Evolutionary conservation across 257 asterid genomes (phyloP).

Genomic region (Lithospermum erythrorhizon): DNA sequence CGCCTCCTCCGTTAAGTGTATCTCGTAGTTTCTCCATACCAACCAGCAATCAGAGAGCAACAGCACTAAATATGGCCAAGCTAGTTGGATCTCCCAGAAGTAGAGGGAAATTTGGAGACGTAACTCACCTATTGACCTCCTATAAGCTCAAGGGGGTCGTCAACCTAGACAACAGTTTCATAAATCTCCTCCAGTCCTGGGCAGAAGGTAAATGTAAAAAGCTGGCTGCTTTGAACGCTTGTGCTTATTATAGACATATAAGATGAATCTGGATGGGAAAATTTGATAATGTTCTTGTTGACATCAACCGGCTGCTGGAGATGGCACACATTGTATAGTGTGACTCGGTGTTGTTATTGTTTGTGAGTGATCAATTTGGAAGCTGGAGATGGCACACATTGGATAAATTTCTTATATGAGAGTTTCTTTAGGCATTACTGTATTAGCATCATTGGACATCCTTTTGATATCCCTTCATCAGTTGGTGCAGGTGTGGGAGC

Average conservation of each 20-base stretch:
- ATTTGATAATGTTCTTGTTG: no score
- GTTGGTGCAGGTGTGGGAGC: no score
- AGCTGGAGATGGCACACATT: no score
- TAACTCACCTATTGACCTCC: slow-evolving; percentile 74
- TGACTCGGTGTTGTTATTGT: no score
- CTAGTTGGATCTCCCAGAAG: slow-evolving; percentile 40
- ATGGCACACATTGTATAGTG: no score
- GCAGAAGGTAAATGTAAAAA: slow-evolving; percentile 47
- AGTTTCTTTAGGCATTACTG: no score
- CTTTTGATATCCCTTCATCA: no score
- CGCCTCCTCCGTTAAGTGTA: slow-evolving; percentile 58
- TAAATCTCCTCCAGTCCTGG: slow-evolving; percentile 28
- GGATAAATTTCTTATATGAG: no score
- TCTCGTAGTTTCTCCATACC: slow-evolving; percentile 81
- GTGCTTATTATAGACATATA: not conserved
- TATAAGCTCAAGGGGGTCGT: slow-evolving; percentile 46
- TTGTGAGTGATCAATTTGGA: no score
- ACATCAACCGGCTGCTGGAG: no score
- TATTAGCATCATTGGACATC: no score
- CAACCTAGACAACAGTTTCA: slow-evolving; percentile 22
- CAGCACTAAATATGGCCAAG: slow-evolving; percentile 39
- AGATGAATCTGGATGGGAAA: not conserved
- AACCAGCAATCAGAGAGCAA: slow-evolving; percentile 45
- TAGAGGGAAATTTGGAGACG: slow-evolving; percentile 34
- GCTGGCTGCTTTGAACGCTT: not conserved